Evolutionary conservation across 2,329 filamentous ascomycete genomes (phyloP).

Genomic region (Alternaria incomplexa): DNA sequence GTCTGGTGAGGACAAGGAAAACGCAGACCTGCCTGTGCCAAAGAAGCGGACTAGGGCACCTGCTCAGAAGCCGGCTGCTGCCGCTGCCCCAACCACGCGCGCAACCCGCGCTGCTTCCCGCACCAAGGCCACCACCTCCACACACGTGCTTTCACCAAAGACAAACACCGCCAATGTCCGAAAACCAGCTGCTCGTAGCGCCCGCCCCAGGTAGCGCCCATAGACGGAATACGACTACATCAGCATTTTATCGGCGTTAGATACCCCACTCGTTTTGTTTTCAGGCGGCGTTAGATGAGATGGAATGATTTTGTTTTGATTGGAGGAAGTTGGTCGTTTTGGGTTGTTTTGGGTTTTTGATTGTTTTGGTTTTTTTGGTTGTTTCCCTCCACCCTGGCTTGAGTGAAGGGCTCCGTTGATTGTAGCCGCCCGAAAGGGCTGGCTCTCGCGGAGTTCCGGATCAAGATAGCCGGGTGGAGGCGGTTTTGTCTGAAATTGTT

Average conservation of each 20-base stretch:
- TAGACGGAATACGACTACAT: constrained; percentile 10
- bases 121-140: constrained; percentile 17
- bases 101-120: constrained; percentile 34
- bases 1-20: constrained; percentile 39
- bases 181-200: constrained; percentile 27
- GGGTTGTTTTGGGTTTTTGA: no score
- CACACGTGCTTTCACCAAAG: constrained; percentile 33
- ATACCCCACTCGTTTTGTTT: constrained; percentile 14
- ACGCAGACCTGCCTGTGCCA: constrained; percentile 26
- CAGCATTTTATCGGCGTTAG: constrained; percentile 22
- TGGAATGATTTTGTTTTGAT: background rate
- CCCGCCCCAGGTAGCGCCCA: constrained; percentile 27
- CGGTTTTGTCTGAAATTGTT: no score
- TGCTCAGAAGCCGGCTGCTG: constrained; percentile 10
- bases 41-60: constrained; percentile 28
- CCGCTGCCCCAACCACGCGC: constrained; percentile 16
- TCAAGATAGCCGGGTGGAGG: no score
- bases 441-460: constrained; percentile 10
- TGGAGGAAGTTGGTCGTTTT: background rate
- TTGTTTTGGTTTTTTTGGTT: background rate
- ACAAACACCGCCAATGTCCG: constrained; percentile 21
- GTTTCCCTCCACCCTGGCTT: constrained; percentile 14
- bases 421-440: constrained; percentile 21
- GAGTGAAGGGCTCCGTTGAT: constrained; percentile 5
- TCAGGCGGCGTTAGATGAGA: constrained; percentile 13